Base-by-base conservation (phyloP, 352 stramenopile species). In the Pythium utonaiense region DNA sequence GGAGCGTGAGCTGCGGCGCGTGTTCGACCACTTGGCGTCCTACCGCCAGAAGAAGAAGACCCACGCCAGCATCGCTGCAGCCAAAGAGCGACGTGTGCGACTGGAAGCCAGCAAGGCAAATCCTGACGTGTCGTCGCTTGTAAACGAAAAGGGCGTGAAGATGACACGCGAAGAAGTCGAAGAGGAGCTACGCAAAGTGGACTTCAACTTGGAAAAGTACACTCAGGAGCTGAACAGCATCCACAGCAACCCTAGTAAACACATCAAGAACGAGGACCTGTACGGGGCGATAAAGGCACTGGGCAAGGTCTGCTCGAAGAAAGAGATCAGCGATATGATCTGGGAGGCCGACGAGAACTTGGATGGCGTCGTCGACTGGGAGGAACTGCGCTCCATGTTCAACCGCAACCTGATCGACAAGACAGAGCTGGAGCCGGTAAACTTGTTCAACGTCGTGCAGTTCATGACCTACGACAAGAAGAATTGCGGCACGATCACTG, bases 261-360 rank as follows among this genome's bases (percentile, higher is more conserved):
- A 93, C 57, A 96, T 98, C 70, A 83, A 89, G 71, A 80, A 88
- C 52, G 81, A 94, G 30, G 96, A 99, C 73, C 78, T 98, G 10
- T 95, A 85, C 49, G 91, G 98, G 36, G 93, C 89, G 41, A 89
- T 98, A 66, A 97, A 97, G 61, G 84, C 86, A 21, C 77, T 99
- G 27, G 94, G 93, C 9, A 98, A 98, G 57, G 84, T 89, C 30
- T 89, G 77, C 58, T 78, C 84, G 8, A 98, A 98, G 77, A 98
- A 97, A 72, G 95, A 98, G 67, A 96, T 98, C 48, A 91, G 92
- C 53, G 93, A 98, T 58, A 98, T 99, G 86, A 98, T 99, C 64
- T 99, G 96, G 96, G 96, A 99, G 74, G 95, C 97, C 14, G 96
- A 99, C 71, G 96, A 99, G 67, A 98, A 99, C 69, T 64, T 98